Base-by-base conservation (phyloP, 176 grass and related monocot genomes). In the Pontederia paniculata region DNA sequence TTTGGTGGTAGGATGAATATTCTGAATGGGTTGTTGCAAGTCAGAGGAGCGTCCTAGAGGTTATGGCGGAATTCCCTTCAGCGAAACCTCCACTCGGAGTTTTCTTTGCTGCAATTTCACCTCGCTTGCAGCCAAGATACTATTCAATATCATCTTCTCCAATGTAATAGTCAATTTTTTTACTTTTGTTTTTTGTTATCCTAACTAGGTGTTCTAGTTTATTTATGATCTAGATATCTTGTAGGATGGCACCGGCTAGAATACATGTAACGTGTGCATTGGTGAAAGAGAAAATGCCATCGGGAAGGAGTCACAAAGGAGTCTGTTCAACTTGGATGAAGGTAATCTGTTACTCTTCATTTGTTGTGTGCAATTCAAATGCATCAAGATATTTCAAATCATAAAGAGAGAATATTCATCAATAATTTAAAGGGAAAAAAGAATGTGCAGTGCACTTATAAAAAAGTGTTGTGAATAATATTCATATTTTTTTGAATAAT, bases 311-410 rank as follows among this genome's bases (percentile, higher is more conserved):
- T 68, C 85, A 96, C 49, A 96, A 86, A 70, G 90, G 90, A 67
- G 73, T 96, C 44, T 89, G 85, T 74, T 96, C 90, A 76, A 89
- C 82, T 55, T 96, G 85, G 90, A 96, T 96, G 63, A 89, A 96
- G 90, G 90, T 95, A 78, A 61, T 57, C 61, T 54, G 70, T 37
- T 37, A 37, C 7, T 37, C 28, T 37, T 37, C 28, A 37, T 37
- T n/a, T 37, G 7, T 37, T 37, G 1, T 37, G 28, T 37, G 7
- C 5, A 37, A 37, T 37, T 37, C 1, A 37, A 37, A 37, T 37
- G 28, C 7, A 37, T 6, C 28, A 37, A 37, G 28, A 37, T 5
- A 37, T 37, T 6, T 37, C 28, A 37, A 37, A 37, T 37, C 28
- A 37, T 37, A 6, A 37, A 5, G 28, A n/a, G n/a, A n/a, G n/a